phyloP scores from a whole-genome alignment of 2,329 filamentous ascomycete species.

The Capronia coronata region DNA sequence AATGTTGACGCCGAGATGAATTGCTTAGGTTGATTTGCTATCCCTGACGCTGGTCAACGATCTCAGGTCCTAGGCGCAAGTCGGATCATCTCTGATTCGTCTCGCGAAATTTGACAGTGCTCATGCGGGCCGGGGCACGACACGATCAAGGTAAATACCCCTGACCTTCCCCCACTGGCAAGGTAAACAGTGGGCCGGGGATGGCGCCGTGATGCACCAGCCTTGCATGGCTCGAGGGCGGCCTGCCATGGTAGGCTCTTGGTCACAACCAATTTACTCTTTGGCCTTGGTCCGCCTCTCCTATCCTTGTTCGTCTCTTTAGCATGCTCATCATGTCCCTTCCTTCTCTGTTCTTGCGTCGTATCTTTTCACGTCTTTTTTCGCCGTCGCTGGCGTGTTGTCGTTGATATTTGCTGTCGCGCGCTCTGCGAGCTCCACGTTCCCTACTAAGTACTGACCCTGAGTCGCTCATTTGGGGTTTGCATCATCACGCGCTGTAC shows the following conservation, averaged over 20 bases:
- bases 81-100: conserved; percentile 20
- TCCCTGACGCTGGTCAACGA: conserved; percentile 12
- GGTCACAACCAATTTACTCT: conserved; percentile 21
- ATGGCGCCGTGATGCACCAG: conserved; percentile 18
- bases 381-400: conserved; percentile 19
- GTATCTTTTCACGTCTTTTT: conserved; percentile 3
- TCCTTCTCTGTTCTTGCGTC: conserved; percentile 1
- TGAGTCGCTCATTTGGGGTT: conserved; percentile 26
- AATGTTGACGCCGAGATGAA: not conserved
- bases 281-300: conserved; percentile 14
- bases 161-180: conserved; percentile 20
- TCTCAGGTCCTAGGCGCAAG: conserved; percentile 15
- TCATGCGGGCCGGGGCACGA: conserved; percentile 15
- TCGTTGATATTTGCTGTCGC: conserved; percentile 16
- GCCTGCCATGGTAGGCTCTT: conserved; percentile 6
- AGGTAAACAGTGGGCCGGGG: conserved; percentile 18
- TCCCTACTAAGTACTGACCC: conserved; percentile 26
- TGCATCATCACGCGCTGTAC: not conserved
- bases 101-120: conserved; percentile 17
- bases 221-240: conserved; percentile 24
- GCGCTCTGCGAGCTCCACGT: conserved; percentile 27
- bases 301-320: conserved; percentile 6
- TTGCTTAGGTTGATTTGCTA: conserved; percentile 15
- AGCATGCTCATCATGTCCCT: not conserved
- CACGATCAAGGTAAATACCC: conserved; percentile 14